phyloP scores from a whole-genome alignment of 176 grass and related monocot species.

The Aechmea fasciata region DNA sequence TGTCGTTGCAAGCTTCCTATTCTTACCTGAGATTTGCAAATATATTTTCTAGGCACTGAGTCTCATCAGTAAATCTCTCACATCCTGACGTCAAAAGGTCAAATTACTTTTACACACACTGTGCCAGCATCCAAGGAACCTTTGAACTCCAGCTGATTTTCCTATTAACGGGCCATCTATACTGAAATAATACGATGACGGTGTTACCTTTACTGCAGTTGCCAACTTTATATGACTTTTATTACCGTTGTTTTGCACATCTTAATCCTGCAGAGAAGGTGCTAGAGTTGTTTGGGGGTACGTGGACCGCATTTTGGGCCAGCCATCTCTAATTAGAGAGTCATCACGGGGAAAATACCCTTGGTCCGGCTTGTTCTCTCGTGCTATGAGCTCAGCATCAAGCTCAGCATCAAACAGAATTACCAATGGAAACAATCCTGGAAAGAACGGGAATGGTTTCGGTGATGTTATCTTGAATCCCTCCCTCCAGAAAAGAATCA shows the following conservation, averaged over 20 bases:
- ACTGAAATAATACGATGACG: neutral
- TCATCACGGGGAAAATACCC: constrained; percentile 89
- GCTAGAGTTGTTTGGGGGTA: constrained; percentile 97
- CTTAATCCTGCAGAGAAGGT: constrained; percentile 58
- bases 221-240: neutral
- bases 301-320: constrained; percentile 93
- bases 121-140: no score
- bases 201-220: neutral
- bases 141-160: no score
- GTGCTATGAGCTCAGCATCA: constrained; percentile 47
- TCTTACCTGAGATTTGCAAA: no score
- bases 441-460: constrained; percentile 73
- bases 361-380: constrained; percentile 66
- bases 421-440: constrained; percentile 36
- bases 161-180: no score
- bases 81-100: no score
- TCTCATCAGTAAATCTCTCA: no score
- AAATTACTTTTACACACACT: no score
- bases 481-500: constrained; percentile 82
- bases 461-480: constrained; percentile 97
- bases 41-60: no score
- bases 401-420: constrained; percentile 55
- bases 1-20: no score
- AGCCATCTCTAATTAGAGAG: constrained; percentile 96
- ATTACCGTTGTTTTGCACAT: neutral